phyloP scores from a whole-genome alignment of 1,284 basidiomycete genomes.

The Phellinidium pouzarii region DNA sequence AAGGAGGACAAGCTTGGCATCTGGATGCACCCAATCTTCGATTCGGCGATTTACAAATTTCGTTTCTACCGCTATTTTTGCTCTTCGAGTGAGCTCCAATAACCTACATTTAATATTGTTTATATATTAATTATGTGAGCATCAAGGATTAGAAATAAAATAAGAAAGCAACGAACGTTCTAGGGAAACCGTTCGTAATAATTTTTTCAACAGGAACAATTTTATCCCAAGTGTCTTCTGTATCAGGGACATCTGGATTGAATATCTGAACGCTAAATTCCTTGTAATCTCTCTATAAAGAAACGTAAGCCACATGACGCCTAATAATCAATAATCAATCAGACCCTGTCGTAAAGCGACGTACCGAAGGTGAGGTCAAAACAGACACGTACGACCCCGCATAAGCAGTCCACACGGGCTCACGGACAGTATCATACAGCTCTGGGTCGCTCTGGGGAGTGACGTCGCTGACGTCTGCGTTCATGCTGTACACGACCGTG shows the following conservation, averaged over 20 bases:
- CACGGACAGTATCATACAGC: constrained; percentile 14
- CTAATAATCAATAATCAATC: neutral
- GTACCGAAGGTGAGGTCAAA: constrained; percentile 15
- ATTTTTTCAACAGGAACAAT: constrained; percentile 24
- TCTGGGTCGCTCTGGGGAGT: constrained; percentile 13
- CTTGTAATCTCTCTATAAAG: constrained; percentile 23
- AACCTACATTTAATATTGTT: constrained; percentile 14
- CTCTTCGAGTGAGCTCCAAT: constrained; percentile 27
- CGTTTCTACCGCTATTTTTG: constrained; percentile 27
- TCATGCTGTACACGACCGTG: constrained; percentile 18
- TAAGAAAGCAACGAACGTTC: constrained; percentile 30
- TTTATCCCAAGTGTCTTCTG: constrained; percentile 26
- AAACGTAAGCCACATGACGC: neutral
- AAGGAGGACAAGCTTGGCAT: constrained; percentile 35
- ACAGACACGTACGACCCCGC: constrained; percentile 15
- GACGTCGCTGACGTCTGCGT: constrained; percentile 15
- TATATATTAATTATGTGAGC: neutral
- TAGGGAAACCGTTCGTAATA: constrained; percentile 24
- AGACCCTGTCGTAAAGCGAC: neutral
- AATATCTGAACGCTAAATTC: constrained; percentile 28
- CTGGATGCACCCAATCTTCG: constrained; percentile 50
- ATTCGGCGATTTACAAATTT: constrained; percentile 33
- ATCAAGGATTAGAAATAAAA: neutral
- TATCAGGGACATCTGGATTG: constrained; percentile 24
- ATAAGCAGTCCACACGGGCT: constrained; percentile 16